phyloP scores from a whole-genome alignment of 2,329 filamentous ascomycete genomes.

The Monosporascus cannonballus region DNA sequence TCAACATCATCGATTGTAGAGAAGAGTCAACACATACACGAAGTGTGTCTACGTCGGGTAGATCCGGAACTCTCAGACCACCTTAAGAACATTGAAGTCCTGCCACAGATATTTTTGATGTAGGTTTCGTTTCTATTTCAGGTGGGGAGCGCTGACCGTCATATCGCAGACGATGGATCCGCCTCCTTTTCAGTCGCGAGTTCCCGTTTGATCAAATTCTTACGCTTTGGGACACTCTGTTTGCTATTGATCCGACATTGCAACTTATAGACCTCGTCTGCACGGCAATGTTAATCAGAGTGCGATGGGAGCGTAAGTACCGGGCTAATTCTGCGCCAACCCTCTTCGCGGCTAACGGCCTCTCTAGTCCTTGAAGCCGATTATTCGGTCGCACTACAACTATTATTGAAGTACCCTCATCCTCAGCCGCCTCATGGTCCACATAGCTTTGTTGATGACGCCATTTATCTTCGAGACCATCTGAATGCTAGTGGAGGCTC shows the following conservation, averaged over 20 bases:
- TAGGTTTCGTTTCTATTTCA: slow-evolving; percentile 33
- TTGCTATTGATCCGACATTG: slow-evolving; percentile 75
- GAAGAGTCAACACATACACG: slow-evolving; percentile 81
- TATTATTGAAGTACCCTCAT: slow-evolving; percentile 77
- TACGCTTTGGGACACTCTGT: slow-evolving; percentile 82
- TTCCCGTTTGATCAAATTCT: slow-evolving; percentile 84
- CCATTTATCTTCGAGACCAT: slow-evolving; percentile 65
- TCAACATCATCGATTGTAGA: slow-evolving; percentile 68
- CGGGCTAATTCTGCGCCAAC: neutral
- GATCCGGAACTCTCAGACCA: slow-evolving; percentile 82
- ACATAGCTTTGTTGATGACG: slow-evolving; percentile 80
- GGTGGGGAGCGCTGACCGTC: slow-evolving; percentile 2
- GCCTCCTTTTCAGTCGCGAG: slow-evolving; percentile 86
- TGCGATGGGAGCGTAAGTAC: slow-evolving; percentile 76
- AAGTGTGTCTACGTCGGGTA: slow-evolving; percentile 67
- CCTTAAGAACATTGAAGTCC: slow-evolving; percentile 74
- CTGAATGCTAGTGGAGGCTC: slow-evolving; percentile 56
- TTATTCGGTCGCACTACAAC: slow-evolving; percentile 76
- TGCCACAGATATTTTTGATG: slow-evolving; percentile 98
- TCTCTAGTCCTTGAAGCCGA: slow-evolving; percentile 71
- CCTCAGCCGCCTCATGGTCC: slow-evolving; percentile 58
- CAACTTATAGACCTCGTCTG: slow-evolving; percentile 87
- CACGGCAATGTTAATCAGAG: slow-evolving; percentile 85
- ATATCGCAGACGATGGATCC: slow-evolving; percentile 72
- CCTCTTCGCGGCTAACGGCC: slow-evolving; percentile 15